A percentile compares a stretch with the other conserved stretches of the same genome.
Conservation (phyloP, 352 stramenopile species). For the Pilasporangium apinafurcum region DNA sequence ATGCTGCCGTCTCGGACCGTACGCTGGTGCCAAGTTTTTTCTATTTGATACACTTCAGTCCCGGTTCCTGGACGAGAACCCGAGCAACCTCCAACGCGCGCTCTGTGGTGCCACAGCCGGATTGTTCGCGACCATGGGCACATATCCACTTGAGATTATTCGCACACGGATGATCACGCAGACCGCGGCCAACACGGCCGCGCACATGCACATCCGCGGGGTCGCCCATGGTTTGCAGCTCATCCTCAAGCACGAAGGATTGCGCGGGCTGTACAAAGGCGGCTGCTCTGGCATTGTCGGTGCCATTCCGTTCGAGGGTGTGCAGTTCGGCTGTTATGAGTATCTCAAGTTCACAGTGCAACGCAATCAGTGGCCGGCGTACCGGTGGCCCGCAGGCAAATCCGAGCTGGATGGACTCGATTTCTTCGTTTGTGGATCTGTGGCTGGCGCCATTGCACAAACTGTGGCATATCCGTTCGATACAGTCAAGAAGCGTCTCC, state of each 20-base stretch:
- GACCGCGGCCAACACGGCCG: slow-evolving; percentile 17
- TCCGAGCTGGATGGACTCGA: slow-evolving; percentile 60
- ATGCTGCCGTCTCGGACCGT: slow-evolving; percentile 70
- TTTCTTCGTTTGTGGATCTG: slow-evolving; percentile 73
- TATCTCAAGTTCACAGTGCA: slow-evolving; percentile 56
- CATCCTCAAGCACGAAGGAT: slow-evolving; percentile 53
- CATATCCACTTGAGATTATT: slow-evolving; percentile 79
- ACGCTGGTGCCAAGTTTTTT: slow-evolving; percentile 80
- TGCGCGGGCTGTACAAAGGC: slow-evolving; percentile 69
- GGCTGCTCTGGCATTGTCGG: slow-evolving; percentile 56
- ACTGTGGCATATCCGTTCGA: slow-evolving; percentile 85
- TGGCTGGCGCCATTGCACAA: slow-evolving; percentile 67
- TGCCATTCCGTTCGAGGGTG: slow-evolving; percentile 74
- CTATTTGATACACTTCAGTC: slow-evolving; percentile 65
- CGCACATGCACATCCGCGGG: slow-evolving; percentile 39
- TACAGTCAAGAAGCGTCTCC: slow-evolving; percentile 78
- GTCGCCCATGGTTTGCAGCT: slow-evolving; percentile 50
- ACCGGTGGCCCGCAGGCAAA: slow-evolving; percentile 61
- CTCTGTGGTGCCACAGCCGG: slow-evolving; percentile 53
- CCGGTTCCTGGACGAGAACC: slow-evolving; percentile 26
- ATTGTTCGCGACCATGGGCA: slow-evolving; percentile 63
- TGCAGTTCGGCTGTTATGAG: slow-evolving; percentile 84
- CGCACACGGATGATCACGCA: slow-evolving; percentile 77
- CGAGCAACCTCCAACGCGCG: slow-evolving; percentile 41
- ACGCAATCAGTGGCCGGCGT: slow-evolving; percentile 43